Base-by-base conservation (phyloP, 2,329 filamentous ascomycete genomes). In the Chrysoporthe puriensis region DNA sequence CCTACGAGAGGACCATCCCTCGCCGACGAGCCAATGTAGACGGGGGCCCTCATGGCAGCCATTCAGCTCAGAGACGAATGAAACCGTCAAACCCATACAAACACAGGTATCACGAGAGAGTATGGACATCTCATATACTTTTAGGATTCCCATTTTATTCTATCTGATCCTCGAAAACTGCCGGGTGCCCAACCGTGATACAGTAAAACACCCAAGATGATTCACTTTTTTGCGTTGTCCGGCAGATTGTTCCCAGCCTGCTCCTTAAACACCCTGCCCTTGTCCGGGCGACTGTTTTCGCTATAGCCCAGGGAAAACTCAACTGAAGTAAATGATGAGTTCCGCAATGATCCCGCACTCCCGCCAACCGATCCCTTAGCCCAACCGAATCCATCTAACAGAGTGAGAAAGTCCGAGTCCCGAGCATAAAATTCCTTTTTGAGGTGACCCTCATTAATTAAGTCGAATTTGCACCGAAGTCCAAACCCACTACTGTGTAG, bases 191-290 rank as follows among this genome's bases (percentile, higher is more conserved):
- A 54, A 32, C 21, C 50, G 4, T 54, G 32, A 32, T 54, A 32
- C 32, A 54, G 26, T 34, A 54, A 21, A 54, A 54, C 50, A 54
- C 26, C 13, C 14, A 16, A 32, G 50, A 54, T 26, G 21, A 21
- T 32, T 34, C 21, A 34, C 50, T 54, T 54, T 54, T 34, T 54
- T 11, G 50, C 50, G 13, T 13, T 54, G 32, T 26, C 13, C 7
- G 18, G 57, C 57, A 60, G n/a, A 44, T 16, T 44, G 26, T 14
- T 9, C n/a, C n/a, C n/a, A n/a, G n/a, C 36, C 57, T 60, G 64
- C 64, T 59, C 64, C 62, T 52, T 36, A 67, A 67, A 69, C 68
- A 69, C 68, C 68, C 14, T 42, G n/a, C 21, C 56, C 26, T 32
- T 66, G 42, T 21, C 48, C 32, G 36, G 40, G 58, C 59, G 57